Conservation (phyloP, 495 filamentous ascomycete species). For the Tuber calosporum region DNA sequence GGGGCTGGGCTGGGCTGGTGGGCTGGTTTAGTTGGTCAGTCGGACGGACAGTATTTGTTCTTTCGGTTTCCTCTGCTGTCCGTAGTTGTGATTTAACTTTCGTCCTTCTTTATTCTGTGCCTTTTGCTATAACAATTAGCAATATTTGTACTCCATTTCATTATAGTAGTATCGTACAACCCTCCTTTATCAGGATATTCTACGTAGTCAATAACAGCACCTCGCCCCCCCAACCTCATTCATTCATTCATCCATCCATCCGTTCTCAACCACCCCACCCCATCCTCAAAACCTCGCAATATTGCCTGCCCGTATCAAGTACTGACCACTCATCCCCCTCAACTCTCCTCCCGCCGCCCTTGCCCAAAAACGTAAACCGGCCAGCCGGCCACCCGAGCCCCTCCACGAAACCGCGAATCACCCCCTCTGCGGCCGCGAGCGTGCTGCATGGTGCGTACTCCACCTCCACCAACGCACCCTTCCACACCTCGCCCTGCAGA, state of each 20-base stretch:
- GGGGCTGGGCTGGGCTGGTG: slow-evolving; percentile 1
- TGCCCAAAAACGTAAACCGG: slow-evolving; percentile 25
- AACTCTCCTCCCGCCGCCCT: slow-evolving; percentile 22
- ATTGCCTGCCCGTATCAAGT: slow-evolving; percentile 39
- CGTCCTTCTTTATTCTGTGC: not conserved
- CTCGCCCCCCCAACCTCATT: not conserved
- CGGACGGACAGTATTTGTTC: not conserved
- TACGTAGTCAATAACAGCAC: not conserved
- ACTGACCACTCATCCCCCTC: slow-evolving; percentile 32
- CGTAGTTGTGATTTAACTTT: slow-evolving; percentile 4
- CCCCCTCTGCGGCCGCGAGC: slow-evolving; percentile 30
- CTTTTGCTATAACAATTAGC: not conserved
- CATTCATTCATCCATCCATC: not conserved
- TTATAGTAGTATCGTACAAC: not conserved
- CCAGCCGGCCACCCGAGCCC: slow-evolving; percentile 25
- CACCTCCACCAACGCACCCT: slow-evolving; percentile 41
- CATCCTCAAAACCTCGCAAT: slow-evolving; percentile 35
- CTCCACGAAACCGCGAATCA: slow-evolving; percentile 37
- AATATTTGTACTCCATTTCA: not conserved
- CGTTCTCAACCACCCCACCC: slow-evolving; percentile 11
- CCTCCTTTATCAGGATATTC: not conserved
- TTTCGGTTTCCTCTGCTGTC: slow-evolving; percentile 7
- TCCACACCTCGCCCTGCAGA: slow-evolving; percentile 38
- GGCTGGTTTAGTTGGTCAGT: not conserved
- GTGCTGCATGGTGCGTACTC: slow-evolving; percentile 36